Base-by-base conservation (phyloP, 1,284 basidiomycete genomes). In the Meripilus lineatus region DNA sequence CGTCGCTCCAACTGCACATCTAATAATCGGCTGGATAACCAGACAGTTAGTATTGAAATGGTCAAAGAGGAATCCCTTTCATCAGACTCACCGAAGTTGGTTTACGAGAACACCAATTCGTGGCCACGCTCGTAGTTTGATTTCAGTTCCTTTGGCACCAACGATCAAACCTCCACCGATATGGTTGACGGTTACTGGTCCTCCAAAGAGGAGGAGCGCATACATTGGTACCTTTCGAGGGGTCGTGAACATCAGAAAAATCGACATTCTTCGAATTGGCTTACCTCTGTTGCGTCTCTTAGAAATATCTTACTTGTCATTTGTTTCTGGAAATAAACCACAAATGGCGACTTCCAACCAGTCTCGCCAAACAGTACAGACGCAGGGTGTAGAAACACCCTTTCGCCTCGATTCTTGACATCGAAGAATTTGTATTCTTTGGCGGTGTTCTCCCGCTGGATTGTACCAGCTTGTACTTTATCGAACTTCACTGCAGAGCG, bases 71-170 rank as follows among this genome's bases (percentile, higher is more conserved):
- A n/a, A n/a, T n/a, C 20, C 24, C 11, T 44, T 32, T 55, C n/a
- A 18, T 52, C 42, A 13, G 23, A 56, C 69, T 26, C 54, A 84
- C 83, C 93, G 72, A n/a, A 96, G 67, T 56, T 93, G 91, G 52
- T 93, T 93, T 32, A 91, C 89, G 22, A 96, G 72, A 7, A 93
- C 83, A 1, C 90, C 93, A 35, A 96, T 95, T 5, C 93, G 75
- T 14, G 92, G 88, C 74, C 82, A 89, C 0, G 92, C 90, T 45
- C 78, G 80, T 53, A 97, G 61, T 57, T 78, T 83, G 50, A 96
- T 70, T 53, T 60, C 58, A 22, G 62, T 62, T 14, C 70, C 68
- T 25, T 66, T 71, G 13, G 58, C 66, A 13, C 77, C 82, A 28
- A 95, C 69, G 21, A 79, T 83, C 39, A 95, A 66, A 0, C 87